Percentiles rank a stretch among this genome's conserved stretches.
Evolutionary conservation across 495 filamentous ascomycete genomes (phyloP).

Genomic region (Amniculicola lignicola): DNA sequence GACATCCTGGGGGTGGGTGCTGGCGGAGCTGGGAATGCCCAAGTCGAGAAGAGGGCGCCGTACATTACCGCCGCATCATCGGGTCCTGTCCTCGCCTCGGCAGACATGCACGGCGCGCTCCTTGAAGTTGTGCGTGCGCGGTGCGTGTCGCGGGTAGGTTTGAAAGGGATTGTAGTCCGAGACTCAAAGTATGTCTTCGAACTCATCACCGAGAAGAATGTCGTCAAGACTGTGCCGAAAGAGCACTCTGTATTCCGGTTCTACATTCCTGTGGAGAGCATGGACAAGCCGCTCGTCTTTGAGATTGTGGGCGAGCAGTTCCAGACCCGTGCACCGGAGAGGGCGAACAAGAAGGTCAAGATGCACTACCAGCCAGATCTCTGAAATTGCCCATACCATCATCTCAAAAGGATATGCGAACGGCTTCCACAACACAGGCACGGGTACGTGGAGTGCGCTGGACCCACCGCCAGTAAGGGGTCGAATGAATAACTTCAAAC

Average conservation of each 20-base stretch:
- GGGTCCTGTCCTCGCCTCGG: constrained; percentile 68
- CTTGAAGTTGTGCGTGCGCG: constrained; percentile 78
- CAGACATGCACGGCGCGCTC: constrained; percentile 86
- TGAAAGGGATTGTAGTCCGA: constrained; percentile 80
- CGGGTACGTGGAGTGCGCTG: too few species aligned
- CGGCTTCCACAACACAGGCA: too few species aligned
- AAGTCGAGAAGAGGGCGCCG: constrained; percentile 32
- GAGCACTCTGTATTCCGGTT: constrained; percentile 84
- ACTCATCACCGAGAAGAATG: constrained; percentile 64
- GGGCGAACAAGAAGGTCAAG: constrained; percentile 90
- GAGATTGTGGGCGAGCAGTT: constrained; percentile 89
- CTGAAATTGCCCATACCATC: too few species aligned
- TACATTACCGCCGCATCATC: constrained; percentile 50
- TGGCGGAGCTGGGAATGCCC: constrained; percentile 17
- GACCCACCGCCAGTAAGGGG: too few species aligned
- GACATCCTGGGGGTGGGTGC: constrained; percentile 60
- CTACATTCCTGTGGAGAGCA: constrained; percentile 53
- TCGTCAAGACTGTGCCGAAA: constrained; percentile 75
- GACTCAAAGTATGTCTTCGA: constrained; percentile 86
- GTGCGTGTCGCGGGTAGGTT: constrained; percentile 76
- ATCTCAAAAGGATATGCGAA: too few species aligned
- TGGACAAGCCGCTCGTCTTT: constrained; percentile 59
- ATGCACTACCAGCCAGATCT: constrained; percentile 37
- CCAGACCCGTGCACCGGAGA: constrained; percentile 73
- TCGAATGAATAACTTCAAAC: too few species aligned